Evolutionary conservation across 805 yeast genomes (phyloP), one percentile per base, ranked within the genome.

Genomic region (Yarrowia sp.): DNA sequence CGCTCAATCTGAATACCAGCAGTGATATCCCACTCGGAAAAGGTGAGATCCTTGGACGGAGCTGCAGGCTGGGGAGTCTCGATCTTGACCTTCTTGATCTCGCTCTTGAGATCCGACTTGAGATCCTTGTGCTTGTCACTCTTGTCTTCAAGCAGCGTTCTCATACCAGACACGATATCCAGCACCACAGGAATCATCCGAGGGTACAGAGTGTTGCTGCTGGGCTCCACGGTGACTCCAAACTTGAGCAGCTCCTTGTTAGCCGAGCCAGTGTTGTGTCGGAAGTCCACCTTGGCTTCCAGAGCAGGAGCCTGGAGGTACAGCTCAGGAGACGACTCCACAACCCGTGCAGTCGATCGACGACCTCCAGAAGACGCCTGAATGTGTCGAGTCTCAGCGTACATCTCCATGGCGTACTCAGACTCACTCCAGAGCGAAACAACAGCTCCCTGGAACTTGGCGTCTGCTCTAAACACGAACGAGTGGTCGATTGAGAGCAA

Each of bases 261-360:
- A 12, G 49, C 65, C 2, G 46, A 48, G 3, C 68, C 70, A 7
- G 72, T 69, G 14, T 68, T 53, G 35, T 64, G 67, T 3, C 77
- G 75, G 74, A 91, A 92, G 69, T 83, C 85, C 0, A 87, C 73
- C 2, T 83, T 82, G 7, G 89, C 81, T 63, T 81, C 81, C 1
- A 93, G 86, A 0, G 91, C 89, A 0, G 98, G 98, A 0, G 97
- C 85, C 66, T 85, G 89, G 35, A 93, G 77, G 36, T 82, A 83
- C 15, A 93, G 64, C 1, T 78, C 73, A 8, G 77, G 75, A 11
- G 70, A 70, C 2, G 73, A 68, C 14, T 63, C 45, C 12, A 48
- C 53, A 3, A 63, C 56, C 3, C 67, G 38, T 12, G 67, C 56
- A 3, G 53, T 49, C 19, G 50, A 45, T 22, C 67, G 10, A 1